phyloP scores from a whole-genome alignment of 768 basidiomycete genomes.

The Termitomyces sp. region DNA sequence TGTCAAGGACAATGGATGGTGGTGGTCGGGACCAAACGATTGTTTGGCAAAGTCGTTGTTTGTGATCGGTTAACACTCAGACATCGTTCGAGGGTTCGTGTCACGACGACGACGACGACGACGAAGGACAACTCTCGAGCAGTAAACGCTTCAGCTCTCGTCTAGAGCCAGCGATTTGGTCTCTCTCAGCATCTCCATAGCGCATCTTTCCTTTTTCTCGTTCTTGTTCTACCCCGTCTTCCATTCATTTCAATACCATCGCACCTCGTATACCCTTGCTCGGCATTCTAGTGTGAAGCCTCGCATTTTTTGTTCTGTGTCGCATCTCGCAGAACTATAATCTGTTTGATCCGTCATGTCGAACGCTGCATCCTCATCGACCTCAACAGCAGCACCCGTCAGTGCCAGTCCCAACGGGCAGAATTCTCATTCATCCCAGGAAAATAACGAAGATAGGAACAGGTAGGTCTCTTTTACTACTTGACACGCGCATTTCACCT shows the following conservation, averaged over 20 bases:
- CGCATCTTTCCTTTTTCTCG: conserved; percentile 34
- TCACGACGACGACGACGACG: conserved; percentile 30
- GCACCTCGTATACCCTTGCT: conserved; percentile 14
- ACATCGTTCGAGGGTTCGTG: conserved; percentile 18
- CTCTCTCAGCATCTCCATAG: conserved; percentile 23
- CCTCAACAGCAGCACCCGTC: conserved; percentile 36
- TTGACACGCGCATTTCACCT: background rate
- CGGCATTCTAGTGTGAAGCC: conserved; percentile 10
- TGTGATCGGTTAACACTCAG: conserved; percentile 12
- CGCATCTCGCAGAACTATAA: conserved; percentile 12
- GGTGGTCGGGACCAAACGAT: background rate
- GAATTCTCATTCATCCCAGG: conserved; percentile 40
- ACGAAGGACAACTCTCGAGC: conserved; percentile 21
- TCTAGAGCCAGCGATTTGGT: conserved; percentile 27
- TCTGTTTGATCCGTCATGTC: conserved; percentile 35
- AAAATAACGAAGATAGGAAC: conserved; percentile 73
- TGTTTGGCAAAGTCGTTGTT: conserved; percentile 11
- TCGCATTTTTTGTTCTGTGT: conserved; percentile 13
- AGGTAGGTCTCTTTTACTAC: conserved; percentile 31
- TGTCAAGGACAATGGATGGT: background rate
- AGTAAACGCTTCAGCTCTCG: conserved; percentile 19
- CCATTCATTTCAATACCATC: conserved; percentile 17
- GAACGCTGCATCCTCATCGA: conserved; percentile 41
- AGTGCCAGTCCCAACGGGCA: conserved; percentile 48
- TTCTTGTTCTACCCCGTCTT: conserved; percentile 18